Evolutionary conservation across 441 rosid species (phyloP).

Genomic region (Pelargonium cotyledonis): DNA sequence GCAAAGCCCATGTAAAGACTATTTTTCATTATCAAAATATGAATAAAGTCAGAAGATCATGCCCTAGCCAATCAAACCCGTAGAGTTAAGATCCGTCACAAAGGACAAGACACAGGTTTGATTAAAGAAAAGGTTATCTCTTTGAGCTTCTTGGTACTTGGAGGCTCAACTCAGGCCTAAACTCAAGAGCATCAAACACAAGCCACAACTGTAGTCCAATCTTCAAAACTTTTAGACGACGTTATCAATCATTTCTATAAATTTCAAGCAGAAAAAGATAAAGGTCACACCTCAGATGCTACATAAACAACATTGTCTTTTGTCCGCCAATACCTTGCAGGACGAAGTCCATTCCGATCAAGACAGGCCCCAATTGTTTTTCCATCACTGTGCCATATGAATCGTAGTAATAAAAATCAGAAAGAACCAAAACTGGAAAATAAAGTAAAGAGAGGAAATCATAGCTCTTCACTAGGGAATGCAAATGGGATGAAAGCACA

Average conservation of each 20-base stretch:
- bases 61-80: not conserved
- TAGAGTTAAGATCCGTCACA: not conserved
- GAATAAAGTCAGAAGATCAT: not conserved
- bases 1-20: not conserved
- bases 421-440: constrained; percentile 8
- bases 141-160: not conserved
- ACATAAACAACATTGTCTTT: constrained; percentile 92
- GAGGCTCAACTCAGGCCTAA: not conserved
- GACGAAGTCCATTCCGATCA: constrained; percentile 99
- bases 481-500: not conserved
- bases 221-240: constrained; percentile 4
- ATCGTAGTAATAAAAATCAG: constrained; percentile 38
- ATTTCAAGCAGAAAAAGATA: constrained; percentile 21
- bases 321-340: constrained; percentile 98
- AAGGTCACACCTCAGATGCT: constrained; percentile 86
- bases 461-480: not conserved
- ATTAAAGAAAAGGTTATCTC: constrained; percentile 1
- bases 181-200: not conserved
- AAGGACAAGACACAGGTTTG: not conserved
- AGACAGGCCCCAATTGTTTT: constrained; percentile 99
- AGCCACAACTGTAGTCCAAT: not conserved
- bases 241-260: constrained; percentile 14
- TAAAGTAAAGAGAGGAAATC: not conserved
- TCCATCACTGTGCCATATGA: constrained; percentile 78
- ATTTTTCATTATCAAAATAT: not conserved